These are phyloP conservation scores for Tylopilus plumbeoviolaceoides DNA, from an alignment of 768 basidiomycete genomes.

Conservation along the genomic window DNA sequence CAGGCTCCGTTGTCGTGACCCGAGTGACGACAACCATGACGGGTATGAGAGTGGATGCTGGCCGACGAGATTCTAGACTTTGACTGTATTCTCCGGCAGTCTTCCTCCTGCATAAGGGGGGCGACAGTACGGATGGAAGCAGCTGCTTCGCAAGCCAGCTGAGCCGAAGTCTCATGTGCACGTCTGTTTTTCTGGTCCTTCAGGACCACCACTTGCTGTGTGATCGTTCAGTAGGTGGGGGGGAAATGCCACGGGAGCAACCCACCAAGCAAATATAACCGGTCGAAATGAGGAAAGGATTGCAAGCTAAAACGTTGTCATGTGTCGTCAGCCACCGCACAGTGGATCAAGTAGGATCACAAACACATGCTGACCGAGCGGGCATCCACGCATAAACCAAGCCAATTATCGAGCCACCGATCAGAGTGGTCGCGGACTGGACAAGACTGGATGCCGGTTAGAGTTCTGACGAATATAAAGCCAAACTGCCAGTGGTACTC, in stretches of 20 bases:
- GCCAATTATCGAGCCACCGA: slow-evolving; percentile 73
- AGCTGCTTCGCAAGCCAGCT: slow-evolving; percentile 89
- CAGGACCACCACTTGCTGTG: slow-evolving; percentile 74
- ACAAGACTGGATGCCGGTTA: slow-evolving; percentile 51
- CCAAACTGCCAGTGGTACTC: too few species aligned
- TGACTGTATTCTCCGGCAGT: slow-evolving; percentile 64
- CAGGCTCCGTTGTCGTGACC: too few species aligned
- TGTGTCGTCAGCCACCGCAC: neutral
- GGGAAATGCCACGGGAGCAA: neutral
- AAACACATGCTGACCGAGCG: slow-evolving; percentile 62
- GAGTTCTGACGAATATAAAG: too few species aligned
- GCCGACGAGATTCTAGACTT: slow-evolving; percentile 43
- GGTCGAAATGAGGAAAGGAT: slow-evolving; percentile 60
- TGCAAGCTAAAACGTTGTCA: slow-evolving; percentile 43
- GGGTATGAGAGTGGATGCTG: too few species aligned
- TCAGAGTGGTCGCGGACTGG: slow-evolving; percentile 65
- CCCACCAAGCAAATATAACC: slow-evolving; percentile 82
- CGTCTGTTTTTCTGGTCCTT: slow-evolving; percentile 83
- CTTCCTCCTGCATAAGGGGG: slow-evolving; percentile 78
- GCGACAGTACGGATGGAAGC: slow-evolving; percentile 90
- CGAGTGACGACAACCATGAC: too few species aligned
- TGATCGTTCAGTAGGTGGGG: slow-evolving; percentile 3
- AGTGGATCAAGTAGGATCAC: neutral
- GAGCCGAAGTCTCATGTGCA: slow-evolving; percentile 76
- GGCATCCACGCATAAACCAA: slow-evolving; percentile 74